phyloP scores from a whole-genome alignment of 352 stramenopile species.

The Phytophthora litchii region DNA sequence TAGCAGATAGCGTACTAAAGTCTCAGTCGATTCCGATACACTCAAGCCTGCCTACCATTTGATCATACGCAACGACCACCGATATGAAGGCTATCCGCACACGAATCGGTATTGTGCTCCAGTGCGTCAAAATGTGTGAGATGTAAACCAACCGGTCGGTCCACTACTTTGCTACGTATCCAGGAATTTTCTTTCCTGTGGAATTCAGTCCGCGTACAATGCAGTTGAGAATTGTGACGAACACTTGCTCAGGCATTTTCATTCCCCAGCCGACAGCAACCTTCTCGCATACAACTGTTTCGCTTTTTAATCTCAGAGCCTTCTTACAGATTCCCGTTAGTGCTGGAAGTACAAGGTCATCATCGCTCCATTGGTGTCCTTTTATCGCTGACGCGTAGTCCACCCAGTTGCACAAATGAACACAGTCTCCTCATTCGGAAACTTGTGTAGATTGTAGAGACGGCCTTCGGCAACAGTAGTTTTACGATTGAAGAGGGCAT shows the following conservation, averaged over 20 bases:
- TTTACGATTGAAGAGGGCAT: slow-evolving; percentile 8
- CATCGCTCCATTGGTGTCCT: slow-evolving; percentile 10
- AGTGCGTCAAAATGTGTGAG: slow-evolving; percentile 7
- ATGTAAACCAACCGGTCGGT: slow-evolving; percentile 18
- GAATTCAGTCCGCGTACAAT: neutral
- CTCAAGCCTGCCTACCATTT: slow-evolving; percentile 17
- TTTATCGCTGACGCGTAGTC: neutral
- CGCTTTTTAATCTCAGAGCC: neutral
- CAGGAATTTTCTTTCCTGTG: neutral
- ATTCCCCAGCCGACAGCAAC: slow-evolving; percentile 3
- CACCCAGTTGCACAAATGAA: slow-evolving; percentile 14
- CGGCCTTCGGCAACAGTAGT: slow-evolving; percentile 3
- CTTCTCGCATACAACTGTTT: neutral
- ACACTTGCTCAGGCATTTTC: slow-evolving; percentile 12
- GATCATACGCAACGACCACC: slow-evolving; percentile 21
- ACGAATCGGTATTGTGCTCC: slow-evolving; percentile 16
- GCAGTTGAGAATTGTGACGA: slow-evolving; percentile 17
- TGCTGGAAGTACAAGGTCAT: slow-evolving; percentile 14
- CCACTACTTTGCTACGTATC: slow-evolving; percentile 12
- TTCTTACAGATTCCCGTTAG: slow-evolving; percentile 6
- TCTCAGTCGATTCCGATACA: slow-evolving; percentile 22
- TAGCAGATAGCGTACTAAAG: slow-evolving; percentile 18
- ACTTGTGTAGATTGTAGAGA: slow-evolving; percentile 8
- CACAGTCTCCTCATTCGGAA: neutral
- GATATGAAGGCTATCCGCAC: slow-evolving; percentile 8